Percentiles rank a stretch among this genome's conserved stretches.
These are phyloP conservation scores for Carnegiea gigantea DNA, from an alignment of 179 eudicot species.

Conservation along the genomic window DNA sequence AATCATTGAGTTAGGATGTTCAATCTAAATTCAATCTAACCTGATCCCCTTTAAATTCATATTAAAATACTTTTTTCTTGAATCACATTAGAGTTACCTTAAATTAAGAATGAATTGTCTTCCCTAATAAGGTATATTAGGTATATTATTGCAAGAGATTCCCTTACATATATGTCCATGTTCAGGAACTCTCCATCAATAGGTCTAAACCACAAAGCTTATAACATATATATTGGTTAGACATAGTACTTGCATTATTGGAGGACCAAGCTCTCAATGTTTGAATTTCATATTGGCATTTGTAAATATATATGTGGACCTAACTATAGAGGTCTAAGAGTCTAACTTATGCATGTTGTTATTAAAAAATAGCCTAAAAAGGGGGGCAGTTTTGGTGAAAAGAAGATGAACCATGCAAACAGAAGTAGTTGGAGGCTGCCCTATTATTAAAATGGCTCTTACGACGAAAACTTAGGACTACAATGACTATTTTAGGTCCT, in stretches of 20 bases:
- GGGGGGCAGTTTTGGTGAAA: conserved; percentile 37
- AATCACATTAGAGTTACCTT: no score
- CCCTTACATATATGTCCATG: background rate
- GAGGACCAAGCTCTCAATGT: conserved; percentile 1
- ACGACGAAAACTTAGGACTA: background rate
- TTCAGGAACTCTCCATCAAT: background rate
- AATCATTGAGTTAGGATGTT: no score
- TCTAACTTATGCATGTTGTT: conserved; percentile 21
- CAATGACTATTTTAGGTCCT: conserved; percentile 4
- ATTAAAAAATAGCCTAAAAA: conserved; percentile 10
- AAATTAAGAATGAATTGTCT: no score
- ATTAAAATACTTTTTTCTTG: no score
- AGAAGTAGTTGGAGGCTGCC: conserved; percentile 36
- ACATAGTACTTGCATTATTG: conserved; percentile 10
- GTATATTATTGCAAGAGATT: no score
- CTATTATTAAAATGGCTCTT: conserved; percentile 9
- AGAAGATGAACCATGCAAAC: conserved; percentile 53
- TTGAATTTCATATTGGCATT: conserved; percentile 1
- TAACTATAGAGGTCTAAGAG: conserved; percentile 2
- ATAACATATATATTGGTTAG: no score
- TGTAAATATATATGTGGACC: conserved; percentile 20
- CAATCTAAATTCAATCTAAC: no score
- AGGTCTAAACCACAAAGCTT: background rate
- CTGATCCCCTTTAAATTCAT: no score
- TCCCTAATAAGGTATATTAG: no score